Evolutionary conservation across 2,329 filamentous ascomycete species (phyloP).

Genomic region (Phialophora chinensis): DNA sequence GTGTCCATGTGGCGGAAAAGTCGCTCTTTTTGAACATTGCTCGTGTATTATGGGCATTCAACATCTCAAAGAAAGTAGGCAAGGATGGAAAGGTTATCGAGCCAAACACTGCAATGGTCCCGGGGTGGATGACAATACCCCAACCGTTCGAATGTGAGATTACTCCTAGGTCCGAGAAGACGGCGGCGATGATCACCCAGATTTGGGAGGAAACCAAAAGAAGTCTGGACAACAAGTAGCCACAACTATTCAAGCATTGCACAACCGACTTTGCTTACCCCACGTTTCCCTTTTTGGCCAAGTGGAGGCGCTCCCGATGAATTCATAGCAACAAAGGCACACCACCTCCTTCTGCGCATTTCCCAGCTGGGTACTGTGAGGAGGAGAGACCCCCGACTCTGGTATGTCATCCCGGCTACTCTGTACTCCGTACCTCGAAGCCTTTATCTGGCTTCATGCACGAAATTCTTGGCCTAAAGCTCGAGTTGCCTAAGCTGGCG

Average conservation of each 20-base stretch:
- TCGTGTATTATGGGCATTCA: constrained; percentile 45
- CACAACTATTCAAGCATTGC: neutral
- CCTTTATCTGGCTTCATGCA: neutral
- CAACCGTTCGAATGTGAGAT: constrained; percentile 31
- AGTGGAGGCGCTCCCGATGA: neutral
- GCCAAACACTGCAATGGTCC: constrained; percentile 31
- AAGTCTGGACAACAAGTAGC: constrained; percentile 14
- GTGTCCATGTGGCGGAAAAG: constrained; percentile 44
- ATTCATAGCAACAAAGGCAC: neutral
- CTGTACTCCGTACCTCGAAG: too few relatives aligned
- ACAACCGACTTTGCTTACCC: neutral
- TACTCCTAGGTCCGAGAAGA: constrained; percentile 25
- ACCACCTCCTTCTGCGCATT: neutral
- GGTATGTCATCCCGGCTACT: neutral
- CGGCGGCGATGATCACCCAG: constrained; percentile 26
- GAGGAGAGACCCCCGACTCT: neutral
- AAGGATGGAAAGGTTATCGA: constrained; percentile 28
- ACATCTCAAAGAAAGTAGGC: constrained; percentile 38
- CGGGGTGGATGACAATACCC: constrained; percentile 35
- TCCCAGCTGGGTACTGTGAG: neutral
- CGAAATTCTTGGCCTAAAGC: neutral
- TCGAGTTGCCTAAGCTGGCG: neutral
- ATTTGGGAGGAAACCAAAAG: constrained; percentile 29
- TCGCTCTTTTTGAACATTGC: constrained; percentile 43
- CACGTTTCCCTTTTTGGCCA: constrained; percentile 4